Percentiles rank a stretch among this genome's conserved stretches.
Evolutionary conservation across 306 rosid species (phyloP).

Genomic region (Cucumis cinereus): DNA sequence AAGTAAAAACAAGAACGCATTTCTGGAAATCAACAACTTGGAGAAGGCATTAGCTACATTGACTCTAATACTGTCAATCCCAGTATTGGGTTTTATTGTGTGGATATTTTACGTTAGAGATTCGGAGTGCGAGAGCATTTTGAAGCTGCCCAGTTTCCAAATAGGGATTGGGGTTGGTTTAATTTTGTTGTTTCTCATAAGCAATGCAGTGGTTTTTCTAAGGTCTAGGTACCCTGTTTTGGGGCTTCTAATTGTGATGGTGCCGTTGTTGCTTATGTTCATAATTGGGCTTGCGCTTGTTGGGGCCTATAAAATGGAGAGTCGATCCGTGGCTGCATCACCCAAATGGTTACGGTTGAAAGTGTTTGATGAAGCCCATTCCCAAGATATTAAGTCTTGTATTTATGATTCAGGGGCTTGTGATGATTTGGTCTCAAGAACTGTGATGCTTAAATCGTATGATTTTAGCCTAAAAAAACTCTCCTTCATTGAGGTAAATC

Average conservation of each 20-base stretch:
- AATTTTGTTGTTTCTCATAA: slow-evolving; percentile 6
- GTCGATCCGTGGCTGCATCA: slow-evolving; percentile 11
- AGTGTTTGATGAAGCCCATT: neutral
- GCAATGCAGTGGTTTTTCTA: slow-evolving; percentile 5
- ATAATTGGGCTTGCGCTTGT: slow-evolving; percentile 16
- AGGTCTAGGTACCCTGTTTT: slow-evolving; percentile 11
- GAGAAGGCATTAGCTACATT: neutral
- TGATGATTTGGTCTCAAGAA: slow-evolving; percentile 5
- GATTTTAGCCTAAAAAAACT: slow-evolving; percentile 5
- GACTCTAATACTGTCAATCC: slow-evolving; percentile 14
- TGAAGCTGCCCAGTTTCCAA: slow-evolving; percentile 8
- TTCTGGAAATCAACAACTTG: neutral
- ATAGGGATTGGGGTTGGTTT: slow-evolving; percentile 1
- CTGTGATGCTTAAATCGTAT: slow-evolving; percentile 9
- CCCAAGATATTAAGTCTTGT: slow-evolving; percentile 15
- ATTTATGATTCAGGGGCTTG: slow-evolving; percentile 13
- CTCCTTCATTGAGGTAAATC: slow-evolving; percentile 16
- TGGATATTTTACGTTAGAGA: slow-evolving; percentile 14
- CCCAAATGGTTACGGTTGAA: slow-evolving; percentile 20
- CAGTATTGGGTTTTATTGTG: slow-evolving; percentile 10
- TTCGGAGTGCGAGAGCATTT: slow-evolving; percentile 14
- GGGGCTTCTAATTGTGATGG: slow-evolving; percentile 12
- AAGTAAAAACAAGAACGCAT: neutral
- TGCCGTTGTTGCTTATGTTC: slow-evolving; percentile 11
- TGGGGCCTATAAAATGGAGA: slow-evolving; percentile 14